These are phyloP conservation scores for Hanseniaspora thailandica DNA, from an alignment of 805 yeast genomes.

Conservation along the genomic window DNA sequence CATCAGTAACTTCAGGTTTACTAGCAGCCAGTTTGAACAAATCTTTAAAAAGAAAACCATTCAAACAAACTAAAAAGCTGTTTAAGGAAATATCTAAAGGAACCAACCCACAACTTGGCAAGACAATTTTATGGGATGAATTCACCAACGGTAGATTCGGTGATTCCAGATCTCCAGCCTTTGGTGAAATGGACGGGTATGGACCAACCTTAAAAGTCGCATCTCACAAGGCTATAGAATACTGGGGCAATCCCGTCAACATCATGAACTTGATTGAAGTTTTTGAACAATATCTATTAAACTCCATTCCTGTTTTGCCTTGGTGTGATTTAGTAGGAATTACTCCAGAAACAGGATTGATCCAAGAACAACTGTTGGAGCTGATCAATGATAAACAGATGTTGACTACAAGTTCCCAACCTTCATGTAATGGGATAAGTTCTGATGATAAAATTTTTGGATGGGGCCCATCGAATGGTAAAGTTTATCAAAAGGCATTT, in stretches of 20 bases:
- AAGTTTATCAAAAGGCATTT: conserved; percentile 84
- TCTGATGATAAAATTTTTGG: conserved; percentile 85
- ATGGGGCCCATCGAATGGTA: conserved; percentile 92
- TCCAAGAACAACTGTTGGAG: conserved; percentile 79
- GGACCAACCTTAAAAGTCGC: conserved; percentile 81
- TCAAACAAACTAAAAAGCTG: conserved; percentile 9
- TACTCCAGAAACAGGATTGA: conserved; percentile 79
- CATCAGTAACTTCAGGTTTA: conserved; percentile 9
- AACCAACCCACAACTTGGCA: conserved; percentile 9
- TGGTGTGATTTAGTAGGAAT: conserved; percentile 76
- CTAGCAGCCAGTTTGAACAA: not conserved
- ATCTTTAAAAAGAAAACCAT: conserved; percentile 2
- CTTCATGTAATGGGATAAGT: conserved; percentile 70
- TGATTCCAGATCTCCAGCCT: conserved; percentile 90
- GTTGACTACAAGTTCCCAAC: conserved; percentile 91
- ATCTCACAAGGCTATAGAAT: conserved; percentile 49
- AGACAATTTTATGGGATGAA: conserved; percentile 61
- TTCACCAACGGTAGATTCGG: conserved; percentile 94
- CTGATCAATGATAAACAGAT: conserved; percentile 54
- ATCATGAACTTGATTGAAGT: conserved; percentile 49
- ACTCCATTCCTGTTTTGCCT: conserved; percentile 68
- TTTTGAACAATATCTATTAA: conserved; percentile 61
- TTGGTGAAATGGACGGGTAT: conserved; percentile 95
- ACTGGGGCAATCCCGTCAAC: conserved; percentile 71
- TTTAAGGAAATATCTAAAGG: conserved; percentile 12